A percentile compares a stretch with the other conserved stretches of the same genome.
Evolutionary conservation across 441 rosid genomes (phyloP).

Genomic region (Macaranga tanarius): DNA sequence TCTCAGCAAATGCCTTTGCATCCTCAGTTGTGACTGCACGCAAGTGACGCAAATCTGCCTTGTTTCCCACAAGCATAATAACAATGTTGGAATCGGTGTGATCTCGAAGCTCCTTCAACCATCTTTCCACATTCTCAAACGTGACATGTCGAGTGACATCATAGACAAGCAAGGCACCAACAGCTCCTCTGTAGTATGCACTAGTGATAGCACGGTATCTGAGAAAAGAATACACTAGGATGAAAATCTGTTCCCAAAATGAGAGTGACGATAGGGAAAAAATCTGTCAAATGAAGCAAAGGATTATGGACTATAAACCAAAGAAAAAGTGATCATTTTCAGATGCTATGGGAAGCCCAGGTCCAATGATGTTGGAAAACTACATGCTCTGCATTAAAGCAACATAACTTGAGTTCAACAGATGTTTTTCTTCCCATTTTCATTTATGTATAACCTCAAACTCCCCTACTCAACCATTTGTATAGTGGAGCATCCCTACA

Average conservation of each 20-base stretch:
- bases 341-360: neutral
- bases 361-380: neutral
- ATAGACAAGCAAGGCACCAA: slow-evolving; percentile 80
- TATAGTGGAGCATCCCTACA: neutral
- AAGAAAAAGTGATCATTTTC: neutral
- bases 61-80: slow-evolving; percentile 84
- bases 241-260: slow-evolving; percentile 10
- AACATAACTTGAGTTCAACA: too few relatives aligned
- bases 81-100: slow-evolving; percentile 89
- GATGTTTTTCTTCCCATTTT: neutral
- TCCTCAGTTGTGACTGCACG: slow-evolving; percentile 78
- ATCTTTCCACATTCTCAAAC: slow-evolving; percentile 74
- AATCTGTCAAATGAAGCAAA: neutral
- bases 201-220: slow-evolving; percentile 93
- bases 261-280: neutral
- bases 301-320: neutral
- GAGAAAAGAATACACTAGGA: neutral
- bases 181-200: slow-evolving; percentile 87
- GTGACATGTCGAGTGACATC: slow-evolving; percentile 87
- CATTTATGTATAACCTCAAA: neutral
- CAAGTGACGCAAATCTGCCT: slow-evolving; percentile 83
- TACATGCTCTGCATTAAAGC: neutral
- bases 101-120: slow-evolving; percentile 79
- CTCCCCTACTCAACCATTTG: neutral
- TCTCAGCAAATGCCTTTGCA: slow-evolving; percentile 72